These are phyloP conservation scores for Silene latifolia DNA, from an alignment of 148 eudicot species.

Conservation along the genomic window DNA sequence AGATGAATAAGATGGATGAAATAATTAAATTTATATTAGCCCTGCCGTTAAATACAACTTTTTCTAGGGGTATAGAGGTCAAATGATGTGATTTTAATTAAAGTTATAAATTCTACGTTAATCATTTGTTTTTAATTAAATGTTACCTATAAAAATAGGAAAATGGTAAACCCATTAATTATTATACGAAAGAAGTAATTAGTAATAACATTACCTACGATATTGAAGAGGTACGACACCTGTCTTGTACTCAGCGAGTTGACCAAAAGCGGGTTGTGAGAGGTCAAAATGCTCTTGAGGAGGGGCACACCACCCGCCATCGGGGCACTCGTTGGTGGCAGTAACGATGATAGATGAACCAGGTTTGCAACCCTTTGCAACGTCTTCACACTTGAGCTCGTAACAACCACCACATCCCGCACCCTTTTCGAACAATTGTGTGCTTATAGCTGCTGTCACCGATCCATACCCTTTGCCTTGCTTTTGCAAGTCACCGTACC, in stretches of 20 bases:
- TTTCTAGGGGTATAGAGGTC: no score
- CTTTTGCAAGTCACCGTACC: constrained; percentile 43
- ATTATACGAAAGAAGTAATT: no score
- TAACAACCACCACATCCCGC: constrained; percentile 63
- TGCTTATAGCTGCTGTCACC: constrained; percentile 57
- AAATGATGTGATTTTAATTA: no score
- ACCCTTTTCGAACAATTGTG: constrained; percentile 55
- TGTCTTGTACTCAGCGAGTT: constrained; percentile 47
- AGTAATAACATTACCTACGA: constrained; percentile 42
- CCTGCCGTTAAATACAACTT: no score
- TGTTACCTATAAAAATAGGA: no score
- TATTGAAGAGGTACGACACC: constrained; percentile 64
- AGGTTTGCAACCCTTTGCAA: constrained; percentile 43
- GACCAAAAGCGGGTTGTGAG: constrained; percentile 53
- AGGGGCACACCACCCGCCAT: constrained; percentile 66
- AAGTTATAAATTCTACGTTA: no score
- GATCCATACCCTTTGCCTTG: constrained; percentile 40
- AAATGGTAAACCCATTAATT: background rate
- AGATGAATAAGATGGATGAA: no score
- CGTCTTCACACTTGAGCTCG: constrained; percentile 45
- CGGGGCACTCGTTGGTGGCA: constrained; percentile 66
- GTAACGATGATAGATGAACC: constrained; percentile 48
- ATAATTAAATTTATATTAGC: no score
- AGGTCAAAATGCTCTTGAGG: constrained; percentile 71
- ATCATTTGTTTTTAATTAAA: no score